Base-by-base conservation (phyloP, 768 basidiomycete genomes). In the Panus rudis region DNA sequence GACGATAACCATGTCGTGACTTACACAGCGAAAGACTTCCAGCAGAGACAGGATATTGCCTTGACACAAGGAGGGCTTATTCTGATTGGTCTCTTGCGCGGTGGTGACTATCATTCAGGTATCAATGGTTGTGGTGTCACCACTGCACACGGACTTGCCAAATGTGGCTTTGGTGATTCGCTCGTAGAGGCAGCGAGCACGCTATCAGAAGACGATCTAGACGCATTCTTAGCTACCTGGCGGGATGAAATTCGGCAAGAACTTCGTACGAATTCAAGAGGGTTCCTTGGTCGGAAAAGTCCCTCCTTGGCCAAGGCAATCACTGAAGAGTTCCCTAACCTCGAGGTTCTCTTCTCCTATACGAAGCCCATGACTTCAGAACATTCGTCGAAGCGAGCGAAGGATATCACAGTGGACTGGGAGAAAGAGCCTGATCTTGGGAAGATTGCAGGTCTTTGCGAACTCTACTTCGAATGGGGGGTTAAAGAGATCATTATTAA, bases 401-500 rank as follows among this genome's bases (percentile, higher is more conserved):
- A 67, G 40, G 64, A n/a, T n/a, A n/a, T n/a, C n/a, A n/a, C n/a
- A n/a, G 20, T 41, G 38, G 53, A 59, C 43, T 78, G 75, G 75
- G 54, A 56, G 25, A 57, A 62, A 41, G 85, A 90, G 47, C 83
- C 84, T 0, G 78, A 84, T 51, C 64, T 89, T 1, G 74, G 73
- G 13, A 77, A 75, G 42, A 73, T 93, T 13, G 91, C 92, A 0
- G 75, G 67, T 8, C 69, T 81, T 3, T 93, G 91, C 65, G 92
- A 96, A 61, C 71, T 81, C 37, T 85, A 81, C 58, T 94, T 94
- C 49, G 92, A 93, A 57, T 96, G 92, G 92, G 92, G 92, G 0
- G 81, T 88, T 39, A 81, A 72, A 52, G 84, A 89, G 37, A 69
- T 79, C 2, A 88, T 94, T 43, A 73, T 87, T 51, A 88, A 88